Base-by-base conservation (phyloP, 345 rosid species). In the Eucalyptus tenuipes region DNA sequence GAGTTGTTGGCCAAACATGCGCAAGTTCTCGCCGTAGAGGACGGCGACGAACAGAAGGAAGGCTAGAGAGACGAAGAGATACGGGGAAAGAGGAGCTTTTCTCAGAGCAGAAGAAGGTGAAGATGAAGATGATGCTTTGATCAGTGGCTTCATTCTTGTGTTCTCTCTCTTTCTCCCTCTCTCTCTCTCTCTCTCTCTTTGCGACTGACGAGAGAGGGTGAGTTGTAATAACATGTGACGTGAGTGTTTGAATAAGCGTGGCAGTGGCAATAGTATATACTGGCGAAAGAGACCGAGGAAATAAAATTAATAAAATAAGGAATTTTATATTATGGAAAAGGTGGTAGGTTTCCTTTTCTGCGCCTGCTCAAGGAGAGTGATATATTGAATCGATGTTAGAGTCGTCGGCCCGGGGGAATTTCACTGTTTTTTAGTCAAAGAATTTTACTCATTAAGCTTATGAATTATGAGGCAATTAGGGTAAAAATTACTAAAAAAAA, bases 1-100 rank as follows among this genome's bases (percentile, higher is more conserved):
- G 47, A 93, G 94, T 87, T 84, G 88, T 15, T 92, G 94, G 45
- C 93, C 92, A 8, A 94, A 91, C 47, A 94, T 91, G 92, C 95
- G 93, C 92, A 93, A 93, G 87, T 95, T 95, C 89, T 97, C 97
- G 2, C 97, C 95, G 44, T 96, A 94, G 85, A 98, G 95, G 20
- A 94, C 89, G 40, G 91, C 89, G 29, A 96, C 95, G 49, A 98
- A 95, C 91, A 94, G 87, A 15, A 95, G 92, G 93, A 97, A 95
- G 48, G 92, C 94, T 8, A 97, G 8, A 5, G 96, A 89, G 59
- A 95, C 91, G 91, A 94, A 93, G 90, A 96, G 93, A 86, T 93
- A 94, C 16, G 98, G 97, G 87, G 98, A 94, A 85, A 94, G 89
- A 59, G 95, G 94, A 29, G 96, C 79, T 88, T 95, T 98, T 90